Evolutionary conservation across 2,329 filamentous ascomycete species (phyloP).

Genomic region (Aspergillus brasiliensis): DNA sequence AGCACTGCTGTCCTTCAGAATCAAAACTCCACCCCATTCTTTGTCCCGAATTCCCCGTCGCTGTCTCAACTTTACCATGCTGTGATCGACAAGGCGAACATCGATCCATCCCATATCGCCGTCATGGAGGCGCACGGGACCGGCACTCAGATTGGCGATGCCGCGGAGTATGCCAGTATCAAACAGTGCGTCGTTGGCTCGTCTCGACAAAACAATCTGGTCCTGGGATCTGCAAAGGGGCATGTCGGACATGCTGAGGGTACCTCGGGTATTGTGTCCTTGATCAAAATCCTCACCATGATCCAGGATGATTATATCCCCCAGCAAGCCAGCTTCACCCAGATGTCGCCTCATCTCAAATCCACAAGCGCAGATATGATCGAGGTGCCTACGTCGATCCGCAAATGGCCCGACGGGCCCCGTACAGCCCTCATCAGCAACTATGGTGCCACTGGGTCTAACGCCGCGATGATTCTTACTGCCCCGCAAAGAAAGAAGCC

Average conservation of each 20-base stretch:
- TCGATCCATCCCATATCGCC: conserved; percentile 27
- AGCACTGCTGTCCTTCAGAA: conserved; percentile 35
- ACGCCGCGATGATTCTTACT: conserved; percentile 28
- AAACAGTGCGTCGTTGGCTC: conserved; percentile 19
- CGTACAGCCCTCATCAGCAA: conserved; percentile 26
- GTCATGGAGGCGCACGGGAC: conserved; percentile 40
- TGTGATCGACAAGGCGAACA: conserved; percentile 18
- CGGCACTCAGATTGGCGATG: conserved; percentile 34
- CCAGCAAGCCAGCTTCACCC: conserved; percentile 30
- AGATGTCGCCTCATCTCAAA: conserved; percentile 26
- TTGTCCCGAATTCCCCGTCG: conserved; percentile 22
- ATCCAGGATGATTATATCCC: conserved; percentile 30
- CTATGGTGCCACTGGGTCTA: conserved; percentile 30
- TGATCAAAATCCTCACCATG: conserved; percentile 36
- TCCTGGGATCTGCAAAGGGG: conserved; percentile 37
- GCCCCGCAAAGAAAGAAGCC: conserved; percentile 14
- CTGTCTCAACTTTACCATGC: conserved; percentile 34
- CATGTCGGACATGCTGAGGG: conserved; percentile 39
- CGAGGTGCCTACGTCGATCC: conserved; percentile 13
- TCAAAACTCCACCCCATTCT: conserved; percentile 26
- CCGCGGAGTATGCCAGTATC: conserved; percentile 31
- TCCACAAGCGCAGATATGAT: conserved; percentile 11
- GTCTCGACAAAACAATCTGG: conserved; percentile 12
- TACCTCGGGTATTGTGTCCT: conserved; percentile 32
- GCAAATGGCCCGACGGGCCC: conserved; percentile 23